These are phyloP conservation scores for Naganishia vishniacii DNA, from an alignment of 768 basidiomycete species.

Conservation along the genomic window DNA sequence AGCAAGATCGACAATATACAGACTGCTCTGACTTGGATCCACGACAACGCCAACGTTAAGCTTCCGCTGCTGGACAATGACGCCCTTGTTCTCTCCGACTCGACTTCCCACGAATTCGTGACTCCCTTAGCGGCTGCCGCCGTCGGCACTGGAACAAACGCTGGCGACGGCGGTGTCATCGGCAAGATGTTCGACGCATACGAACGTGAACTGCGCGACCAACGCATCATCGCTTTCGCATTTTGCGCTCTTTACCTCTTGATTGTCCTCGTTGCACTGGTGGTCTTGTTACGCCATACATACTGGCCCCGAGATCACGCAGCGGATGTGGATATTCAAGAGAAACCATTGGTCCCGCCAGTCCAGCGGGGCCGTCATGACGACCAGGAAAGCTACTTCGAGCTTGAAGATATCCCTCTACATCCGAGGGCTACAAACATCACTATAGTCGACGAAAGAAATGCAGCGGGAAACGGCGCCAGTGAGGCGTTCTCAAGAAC, in stretches of 20 bases:
- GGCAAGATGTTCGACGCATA: conserved; percentile 70
- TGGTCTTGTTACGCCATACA: conserved; percentile 12
- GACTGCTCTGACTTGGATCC: conserved; percentile 80
- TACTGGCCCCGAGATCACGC: background rate
- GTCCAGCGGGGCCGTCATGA: background rate
- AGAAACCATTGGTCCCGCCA: conserved; percentile 3
- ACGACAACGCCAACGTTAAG: conserved; percentile 74
- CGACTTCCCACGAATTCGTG: conserved; percentile 66
- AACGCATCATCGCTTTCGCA: conserved; percentile 73
- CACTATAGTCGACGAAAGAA: background rate
- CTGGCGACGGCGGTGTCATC: conserved; percentile 58
- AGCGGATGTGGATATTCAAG: background rate
- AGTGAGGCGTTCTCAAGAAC: background rate
- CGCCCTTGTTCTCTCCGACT: conserved; percentile 69
- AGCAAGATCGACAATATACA: conserved; percentile 81
- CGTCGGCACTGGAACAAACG: conserved; percentile 56
- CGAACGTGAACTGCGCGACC: conserved; percentile 65
- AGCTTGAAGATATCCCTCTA: conserved; percentile 12
- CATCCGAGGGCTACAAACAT: background rate
- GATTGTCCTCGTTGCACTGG: conserved; percentile 54
- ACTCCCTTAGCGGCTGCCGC: conserved; percentile 70
- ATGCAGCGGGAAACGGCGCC: background rate
- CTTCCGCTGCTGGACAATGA: conserved; percentile 71
- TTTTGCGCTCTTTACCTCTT: conserved; percentile 78
- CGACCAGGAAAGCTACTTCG: conserved; percentile 10